Conservation (phyloP, 306 rosid genomes). For the Castanea sativa region DNA sequence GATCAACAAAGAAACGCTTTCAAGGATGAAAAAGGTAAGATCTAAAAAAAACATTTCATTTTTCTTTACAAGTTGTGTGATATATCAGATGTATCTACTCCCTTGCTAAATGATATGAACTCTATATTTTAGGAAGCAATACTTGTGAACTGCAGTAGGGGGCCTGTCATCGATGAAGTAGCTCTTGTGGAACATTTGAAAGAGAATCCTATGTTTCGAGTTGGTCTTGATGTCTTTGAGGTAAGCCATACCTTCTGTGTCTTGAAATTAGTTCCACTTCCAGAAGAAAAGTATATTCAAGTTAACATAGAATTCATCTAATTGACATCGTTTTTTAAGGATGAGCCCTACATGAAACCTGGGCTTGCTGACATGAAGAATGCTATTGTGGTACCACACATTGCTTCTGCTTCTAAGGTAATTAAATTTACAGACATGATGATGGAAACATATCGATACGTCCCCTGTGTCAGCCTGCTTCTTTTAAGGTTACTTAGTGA, state of each 20-base stretch:
- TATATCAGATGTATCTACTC: neutral
- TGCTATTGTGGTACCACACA: slow-evolving; percentile 94
- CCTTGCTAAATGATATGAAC: slow-evolving; percentile 1
- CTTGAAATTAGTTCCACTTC: neutral
- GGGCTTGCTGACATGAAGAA: slow-evolving; percentile 96
- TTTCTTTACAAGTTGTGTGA: slow-evolving; percentile 1
- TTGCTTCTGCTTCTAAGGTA: slow-evolving; percentile 99
- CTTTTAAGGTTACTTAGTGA: slow-evolving; percentile 6
- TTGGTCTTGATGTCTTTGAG: slow-evolving; percentile 97
- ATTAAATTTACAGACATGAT: neutral
- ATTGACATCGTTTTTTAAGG: slow-evolving; percentile 41
- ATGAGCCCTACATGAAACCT: slow-evolving; percentile 95
- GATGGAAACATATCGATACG: neutral
- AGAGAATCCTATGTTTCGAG: slow-evolving; percentile 91
- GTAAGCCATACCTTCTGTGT: slow-evolving; percentile 33
- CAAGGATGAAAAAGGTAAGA: slow-evolving; percentile 87
- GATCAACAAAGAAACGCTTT: slow-evolving; percentile 84
- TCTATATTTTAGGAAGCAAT: slow-evolving; percentile 72
- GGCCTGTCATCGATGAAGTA: slow-evolving; percentile 92
- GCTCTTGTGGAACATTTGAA: slow-evolving; percentile 91
- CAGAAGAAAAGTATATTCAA: neutral
- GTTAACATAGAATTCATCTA: neutral
- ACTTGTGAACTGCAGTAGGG: slow-evolving; percentile 93
- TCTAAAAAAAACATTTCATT: slow-evolving; percentile 3
- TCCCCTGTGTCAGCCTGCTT: neutral